These are phyloP conservation scores for Geranium rotundifolium DNA, from an alignment of 345 rosid species.

Conservation along the genomic window DNA sequence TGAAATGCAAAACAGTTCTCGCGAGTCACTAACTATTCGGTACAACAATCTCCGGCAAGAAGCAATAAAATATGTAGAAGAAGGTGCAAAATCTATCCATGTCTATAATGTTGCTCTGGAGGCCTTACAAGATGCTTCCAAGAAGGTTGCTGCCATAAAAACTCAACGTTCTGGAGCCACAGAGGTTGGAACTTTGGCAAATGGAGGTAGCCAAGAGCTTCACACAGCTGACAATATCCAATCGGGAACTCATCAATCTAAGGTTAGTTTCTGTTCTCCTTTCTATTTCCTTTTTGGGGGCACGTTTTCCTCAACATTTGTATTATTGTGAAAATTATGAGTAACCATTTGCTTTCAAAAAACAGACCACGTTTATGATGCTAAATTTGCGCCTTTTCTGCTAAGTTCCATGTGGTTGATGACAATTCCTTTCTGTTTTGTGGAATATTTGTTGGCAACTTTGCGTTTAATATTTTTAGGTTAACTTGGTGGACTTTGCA, in stretches of 20 bases:
- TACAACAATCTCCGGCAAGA: conserved; percentile 61
- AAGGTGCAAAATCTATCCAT: conserved; percentile 67
- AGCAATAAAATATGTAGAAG: conserved; percentile 67
- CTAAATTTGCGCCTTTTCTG: too few relatives aligned
- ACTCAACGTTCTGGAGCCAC: conserved; percentile 30
- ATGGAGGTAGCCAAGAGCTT: conserved; percentile 33
- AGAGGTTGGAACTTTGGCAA: conserved; percentile 16
- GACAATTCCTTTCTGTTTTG: neutral
- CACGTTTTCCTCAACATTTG: neutral
- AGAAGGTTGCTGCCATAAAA: conserved; percentile 43
- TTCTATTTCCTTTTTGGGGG: neutral
- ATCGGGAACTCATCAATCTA: conserved; percentile 23
- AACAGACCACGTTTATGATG: neutral
- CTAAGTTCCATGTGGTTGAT: neutral
- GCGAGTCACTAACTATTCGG: conserved; percentile 41
- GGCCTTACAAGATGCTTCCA: conserved; percentile 60
- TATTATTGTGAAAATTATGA: neutral
- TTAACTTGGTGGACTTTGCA: neutral
- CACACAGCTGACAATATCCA: conserved; percentile 30
- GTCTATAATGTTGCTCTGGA: conserved; percentile 60
- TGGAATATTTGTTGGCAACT: neutral
- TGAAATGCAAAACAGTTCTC: conserved; percentile 27
- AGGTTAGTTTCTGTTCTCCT: conserved; percentile 26
- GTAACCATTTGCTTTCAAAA: neutral
- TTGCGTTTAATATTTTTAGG: neutral